phyloP scores from a whole-genome alignment of 331 rosid genomes.

The Quercus lobata region DNA sequence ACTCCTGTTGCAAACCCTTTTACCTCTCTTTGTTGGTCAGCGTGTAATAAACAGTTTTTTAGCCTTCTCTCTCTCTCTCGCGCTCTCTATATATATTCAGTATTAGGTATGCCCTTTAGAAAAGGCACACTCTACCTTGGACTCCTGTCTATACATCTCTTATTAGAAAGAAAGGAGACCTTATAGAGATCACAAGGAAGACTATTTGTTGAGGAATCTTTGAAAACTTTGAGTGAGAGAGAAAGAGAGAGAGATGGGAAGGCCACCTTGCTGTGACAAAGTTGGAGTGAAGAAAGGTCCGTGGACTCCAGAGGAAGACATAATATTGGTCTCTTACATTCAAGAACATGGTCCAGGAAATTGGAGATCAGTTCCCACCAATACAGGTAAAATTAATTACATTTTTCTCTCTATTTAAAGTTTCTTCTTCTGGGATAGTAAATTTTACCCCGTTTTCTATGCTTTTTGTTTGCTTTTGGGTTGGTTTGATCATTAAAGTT shows the following conservation, averaged over 20 bases:
- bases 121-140: constrained; percentile 25
- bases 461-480: not conserved
- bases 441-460: not conserved
- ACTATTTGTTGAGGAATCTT: not conserved
- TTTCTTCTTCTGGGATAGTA: not conserved
- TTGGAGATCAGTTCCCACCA: constrained; percentile 89
- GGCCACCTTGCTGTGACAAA: constrained; percentile 89
- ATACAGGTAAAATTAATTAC: constrained; percentile 46
- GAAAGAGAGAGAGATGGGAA: constrained; percentile 53
- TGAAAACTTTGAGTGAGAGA: not conserved
- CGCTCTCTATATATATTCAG: not conserved
- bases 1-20: constrained; percentile 25
- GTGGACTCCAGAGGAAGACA: constrained; percentile 98
- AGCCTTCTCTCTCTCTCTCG: not conserved
- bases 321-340: constrained; percentile 83
- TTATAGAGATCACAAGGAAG: not conserved
- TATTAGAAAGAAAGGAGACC: not conserved
- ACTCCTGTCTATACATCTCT: constrained; percentile 23
- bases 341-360: constrained; percentile 90
- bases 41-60: not conserved
- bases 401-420: not conserved
- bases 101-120: not conserved
- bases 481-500: constrained; percentile 23
- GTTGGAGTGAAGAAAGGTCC: constrained; percentile 84
- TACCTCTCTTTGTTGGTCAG: not conserved